These are phyloP conservation scores for Diplocarpon mali DNA, from an alignment of 2,329 filamentous ascomycete genomes.

Conservation along the genomic window DNA sequence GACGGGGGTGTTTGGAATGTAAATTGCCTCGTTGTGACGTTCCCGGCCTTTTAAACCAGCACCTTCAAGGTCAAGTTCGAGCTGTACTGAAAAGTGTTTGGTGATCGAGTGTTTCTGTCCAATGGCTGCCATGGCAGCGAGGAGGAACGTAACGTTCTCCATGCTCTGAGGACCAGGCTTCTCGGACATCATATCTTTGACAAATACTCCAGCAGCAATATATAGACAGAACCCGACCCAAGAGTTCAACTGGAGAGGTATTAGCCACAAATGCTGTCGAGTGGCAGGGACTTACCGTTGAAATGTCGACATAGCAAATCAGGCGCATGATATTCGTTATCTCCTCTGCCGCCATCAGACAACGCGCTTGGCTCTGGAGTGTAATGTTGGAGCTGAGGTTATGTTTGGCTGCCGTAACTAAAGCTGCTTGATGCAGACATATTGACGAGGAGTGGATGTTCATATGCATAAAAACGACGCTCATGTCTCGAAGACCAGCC, in stretches of 20 bases:
- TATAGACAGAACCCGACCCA: slow-evolving; percentile 78
- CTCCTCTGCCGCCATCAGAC: slow-evolving; percentile 71
- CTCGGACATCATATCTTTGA: slow-evolving; percentile 52
- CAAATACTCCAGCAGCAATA: slow-evolving; percentile 73
- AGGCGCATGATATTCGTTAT: slow-evolving; percentile 75
- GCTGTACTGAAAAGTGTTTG: slow-evolving; percentile 72
- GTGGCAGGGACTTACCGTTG: slow-evolving; percentile 42
- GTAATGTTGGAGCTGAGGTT: slow-evolving; percentile 53
- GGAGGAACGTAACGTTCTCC: slow-evolving; percentile 58
- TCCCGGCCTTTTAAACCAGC: slow-evolving; percentile 7
- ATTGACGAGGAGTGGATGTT: slow-evolving; percentile 82
- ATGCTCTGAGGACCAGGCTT: slow-evolving; percentile 20
- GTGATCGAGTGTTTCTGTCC: slow-evolving; percentile 66
- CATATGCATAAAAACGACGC: slow-evolving; percentile 75
- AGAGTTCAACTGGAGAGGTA: slow-evolving; percentile 51
- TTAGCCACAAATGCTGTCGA: slow-evolving; percentile 13
- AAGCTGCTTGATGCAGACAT: slow-evolving; percentile 78
- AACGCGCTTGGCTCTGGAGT: slow-evolving; percentile 59
- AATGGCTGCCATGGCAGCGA: slow-evolving; percentile 68
- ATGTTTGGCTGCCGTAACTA: slow-evolving; percentile 70
- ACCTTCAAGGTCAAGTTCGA: slow-evolving; percentile 66
- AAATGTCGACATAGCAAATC: slow-evolving; percentile 58
- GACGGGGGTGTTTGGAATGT: slow-evolving; percentile 10
- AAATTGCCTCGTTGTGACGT: not conserved
- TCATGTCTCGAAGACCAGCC: slow-evolving; percentile 53